phyloP scores from a whole-genome alignment of 441 rosid genomes.

The Euphorbia celastroides region DNA sequence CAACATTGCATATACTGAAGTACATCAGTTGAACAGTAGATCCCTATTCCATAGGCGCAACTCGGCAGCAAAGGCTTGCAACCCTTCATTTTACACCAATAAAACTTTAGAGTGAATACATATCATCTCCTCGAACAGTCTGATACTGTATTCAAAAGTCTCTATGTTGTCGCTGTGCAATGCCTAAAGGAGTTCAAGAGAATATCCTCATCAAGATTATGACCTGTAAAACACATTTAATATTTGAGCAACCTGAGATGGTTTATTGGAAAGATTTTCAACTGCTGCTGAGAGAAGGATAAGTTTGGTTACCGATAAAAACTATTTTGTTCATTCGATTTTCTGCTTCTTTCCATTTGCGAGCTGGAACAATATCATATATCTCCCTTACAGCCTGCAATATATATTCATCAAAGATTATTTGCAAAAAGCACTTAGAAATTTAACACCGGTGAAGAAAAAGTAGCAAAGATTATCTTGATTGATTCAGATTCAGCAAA shows the following conservation, averaged over 20 bases:
- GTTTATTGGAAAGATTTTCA: too few species aligned
- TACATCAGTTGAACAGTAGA: too few species aligned
- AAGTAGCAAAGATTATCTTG: neutral
- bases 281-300: neutral
- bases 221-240: conserved; percentile 24
- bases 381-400: conserved; percentile 91
- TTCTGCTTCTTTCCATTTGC: conserved; percentile 70
- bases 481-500: conserved; percentile 18
- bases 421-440: neutral
- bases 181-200: conserved; percentile 22
- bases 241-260: conserved; percentile 3
- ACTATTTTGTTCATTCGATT: conserved; percentile 59
- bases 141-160: too few species aligned
- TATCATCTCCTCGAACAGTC: too few species aligned
- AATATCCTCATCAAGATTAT: conserved; percentile 27
- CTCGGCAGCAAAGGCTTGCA: too few species aligned
- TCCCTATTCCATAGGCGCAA: too few species aligned
- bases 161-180: conserved; percentile 14
- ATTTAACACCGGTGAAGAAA: neutral
- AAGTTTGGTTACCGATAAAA: conserved; percentile 57
- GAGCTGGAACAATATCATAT: conserved; percentile 79
- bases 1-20: too few species aligned
- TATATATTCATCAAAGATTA: conserved; percentile 16
- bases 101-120: too few species aligned
- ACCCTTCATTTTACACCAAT: too few species aligned